Percentiles rank a stretch among this genome's conserved stretches.
phyloP scores from a whole-genome alignment of 2,329 filamentous ascomycete species.

The Curvularia sp. region DNA sequence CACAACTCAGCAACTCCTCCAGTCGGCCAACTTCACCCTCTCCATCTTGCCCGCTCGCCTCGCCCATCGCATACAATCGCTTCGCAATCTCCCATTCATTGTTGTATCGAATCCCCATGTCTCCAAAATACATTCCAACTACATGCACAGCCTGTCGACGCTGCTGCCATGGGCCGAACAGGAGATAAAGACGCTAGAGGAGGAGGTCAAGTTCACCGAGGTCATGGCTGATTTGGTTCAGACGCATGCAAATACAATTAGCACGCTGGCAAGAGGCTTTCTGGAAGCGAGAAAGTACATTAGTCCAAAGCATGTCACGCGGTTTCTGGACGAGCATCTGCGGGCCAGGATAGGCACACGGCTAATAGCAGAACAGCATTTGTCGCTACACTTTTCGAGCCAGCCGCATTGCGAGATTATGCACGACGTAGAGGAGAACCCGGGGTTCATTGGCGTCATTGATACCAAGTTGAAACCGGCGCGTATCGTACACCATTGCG shows the following conservation, averaged over 20 bases:
- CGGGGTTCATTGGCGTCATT: slow-evolving; percentile 89
- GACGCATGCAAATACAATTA: slow-evolving; percentile 93
- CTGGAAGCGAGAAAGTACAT: slow-evolving; percentile 94
- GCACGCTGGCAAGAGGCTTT: slow-evolving; percentile 88
- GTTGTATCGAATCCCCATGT: slow-evolving; percentile 98
- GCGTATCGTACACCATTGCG: slow-evolving; percentile 81
- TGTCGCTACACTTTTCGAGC: slow-evolving; percentile 80
- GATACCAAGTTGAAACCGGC: slow-evolving; percentile 87
- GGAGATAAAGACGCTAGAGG: slow-evolving; percentile 77
- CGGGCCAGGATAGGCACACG: slow-evolving; percentile 92
- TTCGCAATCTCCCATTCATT: slow-evolving; percentile 94
- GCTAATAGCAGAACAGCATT: slow-evolving; percentile 94
- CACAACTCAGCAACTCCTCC: slow-evolving; percentile 77
- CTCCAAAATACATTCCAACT: slow-evolving; percentile 93
- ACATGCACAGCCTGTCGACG: slow-evolving; percentile 89
- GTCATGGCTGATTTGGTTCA: slow-evolving; percentile 94
- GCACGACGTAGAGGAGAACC: slow-evolving; percentile 52
- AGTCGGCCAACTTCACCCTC: slow-evolving; percentile 94
- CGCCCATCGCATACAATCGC: slow-evolving; percentile 89
- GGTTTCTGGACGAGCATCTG: slow-evolving; percentile 91
- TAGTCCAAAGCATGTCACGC: slow-evolving; percentile 78
- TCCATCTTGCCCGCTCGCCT: slow-evolving; percentile 89
- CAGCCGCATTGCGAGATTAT: slow-evolving; percentile 71
- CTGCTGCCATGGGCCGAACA: slow-evolving; percentile 82
- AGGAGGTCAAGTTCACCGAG: slow-evolving; percentile 89